Conservation (phyloP, 2,329 filamentous ascomycete species). For the Fonsecaea erecta region DNA sequence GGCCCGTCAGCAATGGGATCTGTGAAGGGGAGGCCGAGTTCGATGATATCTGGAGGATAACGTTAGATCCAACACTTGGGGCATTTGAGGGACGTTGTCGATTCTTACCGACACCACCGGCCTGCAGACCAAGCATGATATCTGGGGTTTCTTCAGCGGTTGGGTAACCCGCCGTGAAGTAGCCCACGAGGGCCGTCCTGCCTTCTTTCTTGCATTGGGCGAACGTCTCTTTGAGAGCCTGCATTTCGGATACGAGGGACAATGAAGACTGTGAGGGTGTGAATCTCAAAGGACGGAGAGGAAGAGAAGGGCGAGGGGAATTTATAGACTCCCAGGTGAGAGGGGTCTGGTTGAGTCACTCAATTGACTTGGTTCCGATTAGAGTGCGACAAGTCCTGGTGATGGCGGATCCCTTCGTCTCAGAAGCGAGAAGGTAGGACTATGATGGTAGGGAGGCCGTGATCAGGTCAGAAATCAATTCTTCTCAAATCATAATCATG, state of each 20-base stretch:
- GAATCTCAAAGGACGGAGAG: not conserved
- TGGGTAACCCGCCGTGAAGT: constrained; percentile 94
- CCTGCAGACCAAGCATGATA: constrained; percentile 86
- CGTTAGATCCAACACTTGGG: constrained; percentile 3
- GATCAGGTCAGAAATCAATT: not conserved
- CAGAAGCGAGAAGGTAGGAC: not conserved
- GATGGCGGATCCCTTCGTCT: not conserved
- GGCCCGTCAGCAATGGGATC: constrained; percentile 98
- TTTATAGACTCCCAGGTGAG: not conserved
- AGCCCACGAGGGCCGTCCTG: constrained; percentile 85
- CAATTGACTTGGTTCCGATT: not conserved
- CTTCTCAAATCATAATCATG: not conserved
- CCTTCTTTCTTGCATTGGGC: constrained; percentile 61
- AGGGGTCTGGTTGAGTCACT: not conserved
- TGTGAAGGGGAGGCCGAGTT: constrained; percentile 94
- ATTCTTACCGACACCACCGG: constrained; percentile 79
- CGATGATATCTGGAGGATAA: constrained; percentile 76
- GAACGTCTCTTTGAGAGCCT: constrained; percentile 61
- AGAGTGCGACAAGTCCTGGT: not conserved
- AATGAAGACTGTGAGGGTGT: not conserved
- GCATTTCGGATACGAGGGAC: constrained; percentile 46
- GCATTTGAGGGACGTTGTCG: not conserved
- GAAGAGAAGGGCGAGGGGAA: not conserved
- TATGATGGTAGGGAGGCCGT: not conserved
- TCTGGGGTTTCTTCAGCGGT: constrained; percentile 79